Percentiles rank a stretch among this genome's conserved stretches.
Conservation (phyloP, 1,284 basidiomycete genomes). For the Peniophora sp. region DNA sequence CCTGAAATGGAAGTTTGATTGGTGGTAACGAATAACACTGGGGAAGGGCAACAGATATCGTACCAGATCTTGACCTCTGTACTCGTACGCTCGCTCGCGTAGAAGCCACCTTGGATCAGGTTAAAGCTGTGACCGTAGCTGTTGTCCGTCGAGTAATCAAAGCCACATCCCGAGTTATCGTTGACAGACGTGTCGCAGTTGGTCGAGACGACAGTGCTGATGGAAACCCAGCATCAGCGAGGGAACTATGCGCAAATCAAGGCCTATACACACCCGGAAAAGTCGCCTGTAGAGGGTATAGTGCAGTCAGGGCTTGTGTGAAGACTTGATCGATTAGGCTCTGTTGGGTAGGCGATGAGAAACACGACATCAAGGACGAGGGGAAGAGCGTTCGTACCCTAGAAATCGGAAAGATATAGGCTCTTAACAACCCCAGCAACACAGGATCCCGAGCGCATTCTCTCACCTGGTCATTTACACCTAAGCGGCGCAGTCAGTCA, state of each 20-base stretch:
- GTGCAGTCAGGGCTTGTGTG: slow-evolving; percentile 40
- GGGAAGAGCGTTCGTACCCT: neutral
- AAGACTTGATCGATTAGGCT: slow-evolving; percentile 44
- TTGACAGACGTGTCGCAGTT: slow-evolving; percentile 46
- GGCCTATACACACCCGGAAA: slow-evolving; percentile 18
- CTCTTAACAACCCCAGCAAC: neutral
- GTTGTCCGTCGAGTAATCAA: slow-evolving; percentile 32
- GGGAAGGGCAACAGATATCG: no score
- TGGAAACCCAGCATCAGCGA: neutral
- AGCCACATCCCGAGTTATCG: slow-evolving; percentile 58
- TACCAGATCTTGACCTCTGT: slow-evolving; percentile 40
- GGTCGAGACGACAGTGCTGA: slow-evolving; percentile 27
- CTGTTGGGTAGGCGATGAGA: slow-evolving; percentile 10
- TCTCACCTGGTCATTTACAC: neutral
- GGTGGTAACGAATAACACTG: no score
- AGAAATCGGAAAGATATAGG: neutral
- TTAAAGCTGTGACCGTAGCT: slow-evolving; percentile 58
- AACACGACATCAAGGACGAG: neutral
- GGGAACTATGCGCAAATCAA: slow-evolving; percentile 1
- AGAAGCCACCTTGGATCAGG: slow-evolving; percentile 51
- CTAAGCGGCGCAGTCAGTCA: neutral
- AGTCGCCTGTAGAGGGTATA: slow-evolving; percentile 24
- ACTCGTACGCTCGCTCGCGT: slow-evolving; percentile 38
- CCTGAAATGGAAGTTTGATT: no score
- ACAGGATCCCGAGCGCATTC: neutral